Evolutionary conservation across 352 stramenopile species (phyloP), one percentile per base, ranked within the genome.

Genomic region (Albugo laibachii): DNA sequence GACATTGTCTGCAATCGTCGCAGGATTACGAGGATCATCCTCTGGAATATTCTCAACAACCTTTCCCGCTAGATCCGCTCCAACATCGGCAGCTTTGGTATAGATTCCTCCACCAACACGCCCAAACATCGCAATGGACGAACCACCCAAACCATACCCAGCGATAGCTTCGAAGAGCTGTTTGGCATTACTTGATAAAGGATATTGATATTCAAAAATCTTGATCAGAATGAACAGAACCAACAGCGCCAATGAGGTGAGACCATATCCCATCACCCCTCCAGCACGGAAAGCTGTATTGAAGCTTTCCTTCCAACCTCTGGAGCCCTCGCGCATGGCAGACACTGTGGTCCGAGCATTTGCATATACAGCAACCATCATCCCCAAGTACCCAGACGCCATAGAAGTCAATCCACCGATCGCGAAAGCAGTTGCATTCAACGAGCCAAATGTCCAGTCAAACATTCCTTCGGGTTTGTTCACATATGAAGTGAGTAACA

Each of bases 51-150:
- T 96, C 61, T 97, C 83, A 19, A 98, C 93, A 15, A 98, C 92
- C 72, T 99, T 99, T 61, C 95, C 95, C 16, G 97, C 95, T 59
- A 99, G 83, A 84, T 99, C 95, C 44, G 95, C 95, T 54, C 95
- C 95, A 31, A 99, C 95, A 81, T 99, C 95, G 24, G 95, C 95
- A 49, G 95, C 95, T 80, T 97, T 97, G 49, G 95, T 99, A 80
- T 98, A 99, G 71, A 99, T 99, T 69, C 95, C 95, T 54, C 95
- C 95, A 55, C 95, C 95, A 39, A 99, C 95, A 83, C 95, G 95
- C 50, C 94, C 95, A 64, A 99, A 99, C 80, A 99, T 95, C 49
- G 95, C 95, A 66, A 99, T 98, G 21, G 85, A 97, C 47, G 88
- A 98, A 61, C 89, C 95, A 47, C 95, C 95, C 35, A 99, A 73